Evolutionary conservation across 345 rosid genomes (phyloP).

Genomic region (Aethionema arabicum): DNA sequence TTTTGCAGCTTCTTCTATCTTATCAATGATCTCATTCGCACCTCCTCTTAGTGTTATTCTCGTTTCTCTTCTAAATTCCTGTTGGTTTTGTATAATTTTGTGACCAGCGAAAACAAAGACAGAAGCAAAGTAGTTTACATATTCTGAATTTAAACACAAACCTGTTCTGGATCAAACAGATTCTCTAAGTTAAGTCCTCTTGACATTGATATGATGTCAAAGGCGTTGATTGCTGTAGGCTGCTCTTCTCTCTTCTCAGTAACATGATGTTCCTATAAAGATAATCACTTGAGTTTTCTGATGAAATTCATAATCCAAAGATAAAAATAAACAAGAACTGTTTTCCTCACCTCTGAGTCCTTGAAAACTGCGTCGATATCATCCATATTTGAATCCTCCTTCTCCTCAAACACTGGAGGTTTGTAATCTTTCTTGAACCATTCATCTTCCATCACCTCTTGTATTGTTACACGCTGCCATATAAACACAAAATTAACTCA

Average conservation of each 20-base stretch:
- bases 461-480: constrained; percentile 75
- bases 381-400: constrained; percentile 63
- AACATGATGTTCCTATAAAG: constrained; percentile 73
- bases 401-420: constrained; percentile 83
- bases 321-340: background rate
- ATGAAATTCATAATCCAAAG: constrained; percentile 9
- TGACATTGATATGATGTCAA: constrained; percentile 90
- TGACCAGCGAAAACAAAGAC: background rate
- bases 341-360: constrained; percentile 65
- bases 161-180: constrained; percentile 84
- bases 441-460: constrained; percentile 77
- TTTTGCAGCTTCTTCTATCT: constrained; percentile 87
- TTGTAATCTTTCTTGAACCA: constrained; percentile 91
- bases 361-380: constrained; percentile 92
- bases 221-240: constrained; percentile 87
- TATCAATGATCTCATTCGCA: constrained; percentile 78
- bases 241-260: constrained; percentile 83
- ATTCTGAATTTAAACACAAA: constrained; percentile 30
- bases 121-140: background rate
- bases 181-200: constrained; percentile 85
- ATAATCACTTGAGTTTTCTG: background rate
- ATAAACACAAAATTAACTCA: constrained; percentile 16
- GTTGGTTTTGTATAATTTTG: background rate
- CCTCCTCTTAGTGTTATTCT: constrained; percentile 78
- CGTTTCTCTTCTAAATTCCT: constrained; percentile 88